A percentile compares a stretch with the other conserved stretches of the same genome.
phyloP scores from a whole-genome alignment of 2,329 filamentous ascomycete genomes.

The Spiromastix sp. region DNA sequence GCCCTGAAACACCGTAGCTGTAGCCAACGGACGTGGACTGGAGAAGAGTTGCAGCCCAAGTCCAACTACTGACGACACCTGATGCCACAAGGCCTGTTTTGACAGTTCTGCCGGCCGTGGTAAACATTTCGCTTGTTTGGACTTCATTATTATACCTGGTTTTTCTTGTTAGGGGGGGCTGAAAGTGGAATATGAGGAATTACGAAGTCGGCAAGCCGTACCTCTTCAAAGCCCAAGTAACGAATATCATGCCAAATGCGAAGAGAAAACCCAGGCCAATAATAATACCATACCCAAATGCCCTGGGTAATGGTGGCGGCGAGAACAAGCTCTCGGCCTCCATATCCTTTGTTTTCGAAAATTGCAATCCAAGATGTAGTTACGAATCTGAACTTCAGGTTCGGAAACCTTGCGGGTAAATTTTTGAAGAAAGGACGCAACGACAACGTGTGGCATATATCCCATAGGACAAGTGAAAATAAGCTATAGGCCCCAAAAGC shows the following conservation, averaged over 20 bases:
- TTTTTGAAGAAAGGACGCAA: too few species aligned
- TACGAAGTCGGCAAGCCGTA: constrained; percentile 18
- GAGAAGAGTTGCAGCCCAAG: constrained; percentile 76
- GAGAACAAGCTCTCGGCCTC: constrained; percentile 19
- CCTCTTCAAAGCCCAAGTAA: constrained; percentile 59
- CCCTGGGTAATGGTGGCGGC: constrained; percentile 37
- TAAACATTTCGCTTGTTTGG: constrained; percentile 90
- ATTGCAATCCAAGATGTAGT: too few species aligned
- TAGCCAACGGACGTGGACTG: constrained; percentile 78
- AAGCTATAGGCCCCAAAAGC: too few species aligned
- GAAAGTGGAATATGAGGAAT: neutral
- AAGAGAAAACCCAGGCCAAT: constrained; percentile 65
- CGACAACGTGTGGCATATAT: too few species aligned
- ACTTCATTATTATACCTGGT: constrained; percentile 56
- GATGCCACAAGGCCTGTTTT: constrained; percentile 82
- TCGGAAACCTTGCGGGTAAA: too few species aligned
- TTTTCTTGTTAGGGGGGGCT: neutral
- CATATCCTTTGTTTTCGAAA: too few species aligned
- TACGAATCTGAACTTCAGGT: too few species aligned
- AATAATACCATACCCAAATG: constrained; percentile 68
- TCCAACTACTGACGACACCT: constrained; percentile 89
- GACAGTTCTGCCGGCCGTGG: constrained; percentile 74
- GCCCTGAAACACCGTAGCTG: constrained; percentile 58
- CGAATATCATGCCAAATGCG: constrained; percentile 63
- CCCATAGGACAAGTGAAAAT: too few species aligned